A percentile compares a stretch with the other conserved stretches of the same genome.
Evolutionary conservation across 768 basidiomycete genomes (phyloP).

Genomic region (Pleurotus giganteus): DNA sequence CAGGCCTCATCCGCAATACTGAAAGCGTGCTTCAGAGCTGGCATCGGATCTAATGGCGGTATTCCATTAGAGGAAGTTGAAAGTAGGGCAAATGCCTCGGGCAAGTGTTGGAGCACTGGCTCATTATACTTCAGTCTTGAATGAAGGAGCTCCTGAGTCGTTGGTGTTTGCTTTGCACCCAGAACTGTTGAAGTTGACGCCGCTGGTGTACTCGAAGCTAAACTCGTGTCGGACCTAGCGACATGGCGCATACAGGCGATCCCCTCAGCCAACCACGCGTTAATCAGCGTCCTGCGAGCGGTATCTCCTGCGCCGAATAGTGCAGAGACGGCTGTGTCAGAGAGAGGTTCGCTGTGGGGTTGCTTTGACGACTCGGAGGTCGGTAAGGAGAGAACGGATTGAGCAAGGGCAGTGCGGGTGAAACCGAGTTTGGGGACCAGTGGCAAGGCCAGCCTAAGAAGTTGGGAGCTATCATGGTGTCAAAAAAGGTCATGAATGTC

Average conservation of each 20-base stretch:
- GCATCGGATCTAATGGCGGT: conserved; percentile 55
- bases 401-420: conserved; percentile 66
- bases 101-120: conserved; percentile 59
- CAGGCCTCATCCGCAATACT: conserved; percentile 73
- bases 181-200: background rate
- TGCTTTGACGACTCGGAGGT: background rate
- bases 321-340: conserved; percentile 67
- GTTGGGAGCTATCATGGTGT: conserved; percentile 17
- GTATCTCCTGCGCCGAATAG: conserved; percentile 71
- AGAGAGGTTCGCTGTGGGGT: conserved; percentile 57
- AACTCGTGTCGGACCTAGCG: background rate
- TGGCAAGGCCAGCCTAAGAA: conserved; percentile 63
- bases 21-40: conserved; percentile 59
- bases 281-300: conserved; percentile 61
- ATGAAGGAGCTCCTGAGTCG: conserved; percentile 51
- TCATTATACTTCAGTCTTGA: conserved; percentile 64
- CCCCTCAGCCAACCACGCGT: conserved; percentile 76
- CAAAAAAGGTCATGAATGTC: background rate
- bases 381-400: conserved; percentile 57
- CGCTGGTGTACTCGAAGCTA: background rate
- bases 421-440: conserved; percentile 70
- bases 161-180: conserved; percentile 17
- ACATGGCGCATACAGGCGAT: conserved; percentile 43
- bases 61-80: conserved; percentile 48
- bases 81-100: conserved; percentile 78